A percentile compares a stretch with the other conserved stretches of the same genome.
These are phyloP conservation scores for Colletotrichum australisinense DNA, from an alignment of 2,329 filamentous ascomycete genomes.

Conservation along the genomic window DNA sequence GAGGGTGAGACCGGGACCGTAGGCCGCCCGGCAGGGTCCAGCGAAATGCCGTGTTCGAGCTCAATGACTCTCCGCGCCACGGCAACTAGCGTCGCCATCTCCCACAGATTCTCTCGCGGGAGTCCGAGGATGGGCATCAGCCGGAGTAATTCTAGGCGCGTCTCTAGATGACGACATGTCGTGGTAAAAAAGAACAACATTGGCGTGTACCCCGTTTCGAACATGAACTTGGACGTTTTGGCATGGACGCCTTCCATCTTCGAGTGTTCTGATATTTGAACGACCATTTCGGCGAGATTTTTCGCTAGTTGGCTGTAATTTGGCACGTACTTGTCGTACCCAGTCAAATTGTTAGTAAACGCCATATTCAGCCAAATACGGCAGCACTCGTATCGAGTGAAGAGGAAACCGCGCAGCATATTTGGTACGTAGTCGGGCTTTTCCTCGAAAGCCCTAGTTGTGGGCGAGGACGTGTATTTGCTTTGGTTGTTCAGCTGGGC, in stretches of 20 bases:
- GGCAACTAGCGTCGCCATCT: slow-evolving; percentile 19
- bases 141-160: slow-evolving; percentile 14
- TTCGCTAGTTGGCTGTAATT: slow-evolving; percentile 18
- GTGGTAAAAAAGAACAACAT: slow-evolving; percentile 28
- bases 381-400: slow-evolving; percentile 30
- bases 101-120: slow-evolving; percentile 27
- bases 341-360: slow-evolving; percentile 44
- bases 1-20: neutral
- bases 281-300: neutral
- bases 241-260: neutral
- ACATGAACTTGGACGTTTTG: slow-evolving; percentile 18
- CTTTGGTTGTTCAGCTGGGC: slow-evolving; percentile 46
- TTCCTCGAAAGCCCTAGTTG: slow-evolving; percentile 38
- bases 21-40: slow-evolving; percentile 3
- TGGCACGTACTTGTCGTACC: slow-evolving; percentile 12
- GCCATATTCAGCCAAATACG: slow-evolving; percentile 41
- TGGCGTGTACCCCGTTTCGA: slow-evolving; percentile 27
- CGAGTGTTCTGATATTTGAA: neutral
- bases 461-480: slow-evolving; percentile 43
- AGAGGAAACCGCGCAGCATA: slow-evolving; percentile 12
- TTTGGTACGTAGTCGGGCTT: slow-evolving; percentile 32
- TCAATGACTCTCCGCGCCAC: slow-evolving; percentile 28
- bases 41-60: slow-evolving; percentile 23
- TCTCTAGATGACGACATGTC: slow-evolving; percentile 23
- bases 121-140: slow-evolving; percentile 20